Evolutionary conservation across 495 filamentous ascomycete species (phyloP).

Genomic region (Penicillium steckii): DNA sequence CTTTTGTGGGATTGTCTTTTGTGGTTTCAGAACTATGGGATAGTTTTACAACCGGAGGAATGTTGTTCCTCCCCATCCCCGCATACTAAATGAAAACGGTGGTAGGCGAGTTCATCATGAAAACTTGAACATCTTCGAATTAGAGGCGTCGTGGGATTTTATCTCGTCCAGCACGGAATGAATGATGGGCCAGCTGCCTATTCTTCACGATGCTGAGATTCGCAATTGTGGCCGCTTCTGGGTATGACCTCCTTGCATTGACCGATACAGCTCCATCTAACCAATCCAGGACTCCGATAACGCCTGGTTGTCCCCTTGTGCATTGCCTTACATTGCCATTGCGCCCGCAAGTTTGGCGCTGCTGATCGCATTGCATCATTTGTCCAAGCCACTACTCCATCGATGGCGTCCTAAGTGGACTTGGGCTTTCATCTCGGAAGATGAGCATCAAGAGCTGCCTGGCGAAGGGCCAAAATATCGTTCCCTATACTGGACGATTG

Average conservation of each 20-base stretch:
- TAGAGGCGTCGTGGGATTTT: not conserved
- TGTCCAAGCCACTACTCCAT: slow-evolving; percentile 24
- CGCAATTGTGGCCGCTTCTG: slow-evolving; percentile 22
- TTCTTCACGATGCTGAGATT: slow-evolving; percentile 4
- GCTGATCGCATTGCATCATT: slow-evolving; percentile 36
- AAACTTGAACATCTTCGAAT: not conserved
- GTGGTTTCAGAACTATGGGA: too few relatives aligned
- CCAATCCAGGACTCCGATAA: slow-evolving; percentile 47
- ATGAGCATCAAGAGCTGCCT: slow-evolving; percentile 29
- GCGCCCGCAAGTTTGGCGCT: slow-evolving; percentile 43
- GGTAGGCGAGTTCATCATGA: not conserved
- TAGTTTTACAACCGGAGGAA: slow-evolving; percentile 10
- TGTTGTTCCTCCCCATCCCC: slow-evolving; percentile 15
- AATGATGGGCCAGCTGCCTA: slow-evolving; percentile 23
- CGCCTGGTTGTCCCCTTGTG: slow-evolving; percentile 49
- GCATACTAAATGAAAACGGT: slow-evolving; percentile 1
- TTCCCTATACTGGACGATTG: slow-evolving; percentile 29
- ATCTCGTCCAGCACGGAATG: slow-evolving; percentile 5
- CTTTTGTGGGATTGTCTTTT: too few relatives aligned
- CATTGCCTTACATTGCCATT: slow-evolving; percentile 45
- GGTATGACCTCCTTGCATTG: slow-evolving; percentile 17
- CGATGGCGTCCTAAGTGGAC: slow-evolving; percentile 50
- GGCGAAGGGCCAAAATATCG: slow-evolving; percentile 21
- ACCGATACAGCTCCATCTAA: slow-evolving; percentile 6
- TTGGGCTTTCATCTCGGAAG: slow-evolving; percentile 43